Evolutionary conservation across 2,329 filamentous ascomycete genomes (phyloP), one percentile per base, ranked within the genome.

Genomic region (Dactylellina haptotyla): DNA sequence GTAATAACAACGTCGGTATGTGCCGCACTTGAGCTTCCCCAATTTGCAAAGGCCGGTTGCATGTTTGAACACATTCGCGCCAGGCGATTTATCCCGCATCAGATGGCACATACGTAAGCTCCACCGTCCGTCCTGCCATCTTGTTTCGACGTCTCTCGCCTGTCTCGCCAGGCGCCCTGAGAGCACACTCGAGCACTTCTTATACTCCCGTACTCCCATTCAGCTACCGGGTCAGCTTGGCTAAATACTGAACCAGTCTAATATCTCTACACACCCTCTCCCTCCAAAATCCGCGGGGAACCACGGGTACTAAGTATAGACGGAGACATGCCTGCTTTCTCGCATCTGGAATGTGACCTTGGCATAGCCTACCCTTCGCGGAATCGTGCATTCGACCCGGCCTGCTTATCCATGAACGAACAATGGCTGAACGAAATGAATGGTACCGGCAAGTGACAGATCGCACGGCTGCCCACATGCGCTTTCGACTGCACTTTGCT

Each of bases 61-160:
- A n/a, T n/a, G n/a, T n/a, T n/a, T n/a, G n/a, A n/a, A n/a, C n/a
- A n/a, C 18, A 16, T 45, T 23, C 41, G 41, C 41, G 9, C 41
- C 41, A 12, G 41, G 41, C 41, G 41, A 45, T 20, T 45, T 41
- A 4, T 6, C 37, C n/a, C n/a, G 37, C 37, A 45, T 45, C 9
- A 45, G 41, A 4, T 45, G 8, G 20, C 12, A 32, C 46, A 30
- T 51, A 51, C 46, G 46, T 51, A 51, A 51, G 46, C n/a, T n/a
- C n/a, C n/a, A n/a, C n/a, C 26, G 6, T 48, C 45, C 16, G 16
- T 23, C 10, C 45, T 20, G 8, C 16, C 23, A 51, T 12, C 46
- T 51, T 8, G 46, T 28, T 51, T n/a, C n/a, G n/a, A n/a, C n/a
- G n/a, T n/a, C n/a, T n/a, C n/a, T n/a, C n/a, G n/a, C n/a, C n/a